Evolutionary conservation across 129 eudicot species (phyloP).

Genomic region (Flaveria linearis): DNA sequence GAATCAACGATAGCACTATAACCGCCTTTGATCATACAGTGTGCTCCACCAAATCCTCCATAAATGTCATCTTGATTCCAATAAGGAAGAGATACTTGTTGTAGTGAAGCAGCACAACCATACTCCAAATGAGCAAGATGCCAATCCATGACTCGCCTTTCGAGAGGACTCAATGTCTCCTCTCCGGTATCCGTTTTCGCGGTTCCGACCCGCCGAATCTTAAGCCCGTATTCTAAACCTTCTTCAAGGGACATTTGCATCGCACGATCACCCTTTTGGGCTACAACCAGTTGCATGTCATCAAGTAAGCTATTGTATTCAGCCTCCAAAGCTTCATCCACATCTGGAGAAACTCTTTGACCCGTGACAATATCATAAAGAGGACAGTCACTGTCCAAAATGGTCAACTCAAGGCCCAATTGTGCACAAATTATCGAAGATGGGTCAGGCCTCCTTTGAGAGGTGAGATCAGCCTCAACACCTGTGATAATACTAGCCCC

Average conservation of each 20-base stretch:
- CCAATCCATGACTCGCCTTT: conserved; percentile 99
- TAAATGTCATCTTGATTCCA: conserved; percentile 98
- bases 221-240: conserved; percentile 84
- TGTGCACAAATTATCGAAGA: conserved; percentile 95
- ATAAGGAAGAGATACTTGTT: conserved; percentile 88
- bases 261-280: conserved; percentile 80
- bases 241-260: conserved; percentile 90
- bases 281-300: conserved; percentile 77
- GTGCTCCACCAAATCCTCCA: conserved; percentile 99
- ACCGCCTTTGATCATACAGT: conserved; percentile 99
- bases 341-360: conserved; percentile 80
- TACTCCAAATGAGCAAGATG: conserved; percentile 99
- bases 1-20: conserved; percentile 86
- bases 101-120: conserved; percentile 92
- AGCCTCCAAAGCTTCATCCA: conserved; percentile 91
- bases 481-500: conserved; percentile 99
- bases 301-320: conserved; percentile 87
- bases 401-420: conserved; percentile 89
- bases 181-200: conserved; percentile 22
- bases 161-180: conserved; percentile 80
- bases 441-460: conserved; percentile 93
- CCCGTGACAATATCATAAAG: conserved; percentile 89
- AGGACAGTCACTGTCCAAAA: conserved; percentile 94
- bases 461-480: conserved; percentile 93
- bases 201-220: conserved; percentile 42